Evolutionary conservation across 2,329 filamentous ascomycete genomes (phyloP), one percentile per base, ranked within the genome.

Genomic region (Chaetomium sp.): DNA sequence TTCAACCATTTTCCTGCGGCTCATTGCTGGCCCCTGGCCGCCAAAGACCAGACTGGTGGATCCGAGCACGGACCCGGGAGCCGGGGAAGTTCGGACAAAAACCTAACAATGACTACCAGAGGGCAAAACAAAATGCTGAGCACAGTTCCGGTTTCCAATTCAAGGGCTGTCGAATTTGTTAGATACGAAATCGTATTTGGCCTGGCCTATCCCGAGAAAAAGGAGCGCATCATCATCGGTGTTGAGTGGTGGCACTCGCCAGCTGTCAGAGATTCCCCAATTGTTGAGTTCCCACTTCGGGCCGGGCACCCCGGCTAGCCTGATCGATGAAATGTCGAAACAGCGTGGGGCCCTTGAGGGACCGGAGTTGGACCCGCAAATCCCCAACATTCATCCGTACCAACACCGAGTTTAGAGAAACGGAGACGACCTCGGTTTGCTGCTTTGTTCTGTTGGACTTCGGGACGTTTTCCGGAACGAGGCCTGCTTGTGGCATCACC

Each of bases 361-460:
- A 29, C 58, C 55, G 62, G 67, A 69, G 60, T 61, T 67, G 70
- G 70, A 73, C 73, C 73, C 77, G 77, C 77, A 78, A 72, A 77
- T 79, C 77, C 77, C 77, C 77, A 79, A 79, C 77, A 78, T 73
- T 78, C 78, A 76, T 78, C 77, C 77, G 76, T n/a, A 47, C 42
- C 53, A 27, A 29, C 54, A 7, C 29, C 60, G 58, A 9, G 58
- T 65, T 64, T 33, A 59, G 65, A 51, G 33, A 55, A 68, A 57
- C 4, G 27, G 54, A 47, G 53, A 38, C 53, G 31, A 55, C 2
- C 4, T 49, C 55, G 49, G 27, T 12, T 38, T 27, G 56, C 57
- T 54, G 35, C 38, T 56, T 38, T 38, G 38, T 42, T 42, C 38
- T 42, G 38, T 42, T 42, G 38, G 38, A 16, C 5, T 42, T 42